Evolutionary conservation across 129 eudicot species (phyloP), one percentile per base, ranked within the genome.

Genomic region (Tagetes patula): DNA sequence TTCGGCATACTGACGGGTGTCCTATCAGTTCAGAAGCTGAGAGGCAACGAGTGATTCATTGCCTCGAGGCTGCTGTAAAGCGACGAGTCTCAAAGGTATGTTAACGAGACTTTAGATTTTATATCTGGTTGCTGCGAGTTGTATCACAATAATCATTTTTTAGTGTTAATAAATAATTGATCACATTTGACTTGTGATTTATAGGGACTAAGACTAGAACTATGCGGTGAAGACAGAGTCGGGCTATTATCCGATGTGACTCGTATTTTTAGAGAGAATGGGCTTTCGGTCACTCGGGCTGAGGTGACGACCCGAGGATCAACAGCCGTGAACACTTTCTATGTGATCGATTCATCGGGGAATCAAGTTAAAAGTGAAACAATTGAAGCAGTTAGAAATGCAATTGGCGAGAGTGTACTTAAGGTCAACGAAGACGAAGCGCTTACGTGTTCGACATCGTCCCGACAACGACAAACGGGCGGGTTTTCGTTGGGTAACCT

Each of bases 11-110:
- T 36, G 96, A 92, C 37, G 97, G 97, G 59, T 81, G 81, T 71
- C 97, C 97, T 8, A 84, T 88, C 73, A 85, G 80, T 20, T 91
- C 93, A 0, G 97, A 92, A 82, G 96, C 93, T 8, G 97, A 92
- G 83, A 77, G 93, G 70, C 91, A 92, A 40, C 87, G 96, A 1
- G 84, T 92, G 30, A 84, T 92, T 59, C 84, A 83, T 62, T 92
- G 97, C 78, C 74, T 92, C 50, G 88, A 87, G 82, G 97, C 97
- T 0, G 97, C 97, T 52, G 74, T 92, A 20, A 85, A 81, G 58
- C 80, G 97, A 77, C 78, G 97, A 61, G 70, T 83, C 12, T 89
- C 89, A 7, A 89, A 92, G 94, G 97, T 92, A 88, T 3, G 0
- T 10, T 20, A 40, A 0, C 4, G 9, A 58, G n/a, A 59, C 1